These are phyloP conservation scores for Mycosarcoma mackinlayi DNA, from an alignment of 1,284 basidiomycete species.

Conservation along the genomic window DNA sequence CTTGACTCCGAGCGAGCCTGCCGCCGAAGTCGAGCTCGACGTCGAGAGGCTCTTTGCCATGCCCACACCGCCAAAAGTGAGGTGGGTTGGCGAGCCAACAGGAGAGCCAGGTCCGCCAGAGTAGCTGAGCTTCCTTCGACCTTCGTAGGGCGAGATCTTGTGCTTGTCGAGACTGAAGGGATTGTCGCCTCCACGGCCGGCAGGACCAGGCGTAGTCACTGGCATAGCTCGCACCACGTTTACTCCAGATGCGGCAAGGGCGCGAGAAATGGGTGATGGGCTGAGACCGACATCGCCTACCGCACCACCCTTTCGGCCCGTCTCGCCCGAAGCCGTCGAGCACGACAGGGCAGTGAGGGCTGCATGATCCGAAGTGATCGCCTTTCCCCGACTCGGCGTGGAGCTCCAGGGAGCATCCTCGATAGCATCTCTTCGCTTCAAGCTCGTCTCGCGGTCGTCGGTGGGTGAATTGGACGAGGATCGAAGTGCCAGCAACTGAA, in stretches of 20 bases:
- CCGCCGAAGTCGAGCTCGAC: constrained; percentile 4
- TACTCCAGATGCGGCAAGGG: constrained; percentile 29
- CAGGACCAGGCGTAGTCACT: constrained; percentile 33
- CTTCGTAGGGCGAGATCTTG: constrained; percentile 59
- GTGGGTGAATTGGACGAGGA: constrained; percentile 46
- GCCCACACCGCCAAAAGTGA: constrained; percentile 19
- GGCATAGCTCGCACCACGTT: constrained; percentile 25
- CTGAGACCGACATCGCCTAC: constrained; percentile 24
- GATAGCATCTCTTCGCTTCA: constrained; percentile 22
- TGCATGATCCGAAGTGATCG: constrained; percentile 25
- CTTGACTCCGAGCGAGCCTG: constrained; percentile 22
- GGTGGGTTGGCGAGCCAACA: constrained; percentile 27
- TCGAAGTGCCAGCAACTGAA: constrained; percentile 46
- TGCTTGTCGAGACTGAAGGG: constrained; percentile 62
- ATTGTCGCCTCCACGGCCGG: constrained; percentile 29
- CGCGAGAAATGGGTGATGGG: constrained; percentile 37
- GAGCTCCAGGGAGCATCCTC: constrained; percentile 36
- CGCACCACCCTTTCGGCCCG: constrained; percentile 4
- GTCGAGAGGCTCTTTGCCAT: constrained; percentile 27
- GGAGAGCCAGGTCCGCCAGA: constrained; percentile 32
- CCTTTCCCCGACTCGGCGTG: constrained; percentile 32
- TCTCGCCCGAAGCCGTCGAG: constrained; percentile 18
- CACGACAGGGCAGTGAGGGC: constrained; percentile 44
- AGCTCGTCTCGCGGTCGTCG: constrained; percentile 35
- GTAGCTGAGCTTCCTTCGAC: constrained; percentile 48